A percentile compares a stretch with the other conserved stretches of the same genome.
These are phyloP conservation scores for Fusarium vanettenii DNA, from an alignment of 2,329 filamentous ascomycete species.

Conservation along the genomic window DNA sequence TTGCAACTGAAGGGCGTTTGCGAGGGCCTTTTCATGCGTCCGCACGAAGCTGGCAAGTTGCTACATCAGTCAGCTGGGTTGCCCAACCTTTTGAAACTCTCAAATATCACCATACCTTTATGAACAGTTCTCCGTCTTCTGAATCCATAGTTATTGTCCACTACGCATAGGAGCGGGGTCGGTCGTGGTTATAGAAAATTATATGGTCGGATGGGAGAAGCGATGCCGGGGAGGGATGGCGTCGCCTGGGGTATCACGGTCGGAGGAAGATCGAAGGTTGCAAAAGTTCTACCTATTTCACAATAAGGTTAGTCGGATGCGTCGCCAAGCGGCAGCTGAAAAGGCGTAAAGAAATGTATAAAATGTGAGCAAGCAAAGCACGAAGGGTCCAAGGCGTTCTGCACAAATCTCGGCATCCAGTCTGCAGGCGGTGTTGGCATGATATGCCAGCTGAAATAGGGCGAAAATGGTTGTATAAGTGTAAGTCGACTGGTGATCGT, in stretches of 20 bases:
- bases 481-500: slow-evolving; percentile 24
- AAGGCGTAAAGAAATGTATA: slow-evolving; percentile 17
- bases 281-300: slow-evolving; percentile 38
- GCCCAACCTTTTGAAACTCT: background rate
- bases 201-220: slow-evolving; percentile 12
- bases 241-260: slow-evolving; percentile 28
- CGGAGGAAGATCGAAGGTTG: slow-evolving; percentile 22
- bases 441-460: background rate
- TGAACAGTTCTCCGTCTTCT: slow-evolving; percentile 89
- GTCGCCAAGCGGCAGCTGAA: slow-evolving; percentile 20
- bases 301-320: slow-evolving; percentile 32
- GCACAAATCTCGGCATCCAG: slow-evolving; percentile 11
- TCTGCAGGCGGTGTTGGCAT: slow-evolving; percentile 6
- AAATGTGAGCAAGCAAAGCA: slow-evolving; percentile 9
- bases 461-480: slow-evolving; percentile 11
- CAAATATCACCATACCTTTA: slow-evolving; percentile 71
- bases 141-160: slow-evolving; percentile 77
- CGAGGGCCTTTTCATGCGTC: slow-evolving; percentile 95
- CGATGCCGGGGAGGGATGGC: slow-evolving; percentile 8
- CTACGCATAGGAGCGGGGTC: slow-evolving; percentile 39
- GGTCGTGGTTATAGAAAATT: slow-evolving; percentile 2
- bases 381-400: slow-evolving; percentile 5
- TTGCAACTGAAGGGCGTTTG: slow-evolving; percentile 88
- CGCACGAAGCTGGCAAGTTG: slow-evolving; percentile 96
- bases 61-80: slow-evolving; percentile 62